Conservation (phyloP, 1,284 basidiomycete genomes). For the Cutaneotrichosporon dermatis region DNA sequence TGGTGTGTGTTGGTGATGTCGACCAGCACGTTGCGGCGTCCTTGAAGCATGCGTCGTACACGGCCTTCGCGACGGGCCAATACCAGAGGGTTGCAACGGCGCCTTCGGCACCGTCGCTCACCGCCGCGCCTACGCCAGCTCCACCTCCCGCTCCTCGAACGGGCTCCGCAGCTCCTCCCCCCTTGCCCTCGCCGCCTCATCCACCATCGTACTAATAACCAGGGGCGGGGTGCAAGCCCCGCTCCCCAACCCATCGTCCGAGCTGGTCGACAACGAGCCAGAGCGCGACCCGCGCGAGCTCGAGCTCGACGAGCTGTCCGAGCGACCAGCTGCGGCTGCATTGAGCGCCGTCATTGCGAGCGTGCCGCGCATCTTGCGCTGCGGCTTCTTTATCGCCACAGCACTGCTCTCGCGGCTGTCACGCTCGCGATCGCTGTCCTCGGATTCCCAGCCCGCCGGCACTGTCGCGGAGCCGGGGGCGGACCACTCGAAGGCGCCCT, state of each 20-base stretch:
- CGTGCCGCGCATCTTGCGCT: neutral
- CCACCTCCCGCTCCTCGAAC: slow-evolving; percentile 34
- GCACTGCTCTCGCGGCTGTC: neutral
- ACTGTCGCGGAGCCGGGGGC: neutral
- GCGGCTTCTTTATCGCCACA: neutral
- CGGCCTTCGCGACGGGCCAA: neutral
- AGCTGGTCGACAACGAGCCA: neutral
- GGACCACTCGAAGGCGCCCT: slow-evolving; percentile 7
- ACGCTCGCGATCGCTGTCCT: slow-evolving; percentile 13
- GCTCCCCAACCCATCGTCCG: neutral
- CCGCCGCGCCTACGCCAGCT: neutral
- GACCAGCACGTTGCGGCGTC: no score
- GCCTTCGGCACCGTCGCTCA: neutral
- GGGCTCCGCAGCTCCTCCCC: slow-evolving; percentile 30
- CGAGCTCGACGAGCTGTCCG: neutral
- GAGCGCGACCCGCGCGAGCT: neutral
- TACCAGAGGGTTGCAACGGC: neutral
- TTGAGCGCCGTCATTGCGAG: slow-evolving; percentile 15
- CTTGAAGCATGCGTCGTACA: no score
- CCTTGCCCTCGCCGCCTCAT: neutral
- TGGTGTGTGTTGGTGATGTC: no score
- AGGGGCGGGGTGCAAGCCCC: slow-evolving; percentile 1
- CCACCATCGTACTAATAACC: slow-evolving; percentile 7
- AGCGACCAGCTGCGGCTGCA: neutral
- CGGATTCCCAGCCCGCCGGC: slow-evolving; percentile 14